These are phyloP conservation scores for Fusarium equiseti DNA, from an alignment of 2,329 filamentous ascomycete genomes.

Conservation along the genomic window DNA sequence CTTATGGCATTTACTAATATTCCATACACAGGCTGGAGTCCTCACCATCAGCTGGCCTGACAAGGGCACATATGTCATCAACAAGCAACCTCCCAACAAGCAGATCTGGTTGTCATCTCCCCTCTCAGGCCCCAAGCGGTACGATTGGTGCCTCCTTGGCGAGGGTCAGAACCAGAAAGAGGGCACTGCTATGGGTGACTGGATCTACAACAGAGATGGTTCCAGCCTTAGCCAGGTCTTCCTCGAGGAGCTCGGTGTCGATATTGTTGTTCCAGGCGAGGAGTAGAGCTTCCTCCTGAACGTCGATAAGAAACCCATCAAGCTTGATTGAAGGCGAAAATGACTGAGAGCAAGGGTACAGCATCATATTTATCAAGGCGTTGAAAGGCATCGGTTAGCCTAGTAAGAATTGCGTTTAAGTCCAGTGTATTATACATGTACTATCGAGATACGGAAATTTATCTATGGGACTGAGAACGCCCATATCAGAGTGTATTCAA, in stretches of 20 bases:
- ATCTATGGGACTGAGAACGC: constrained; percentile 6
- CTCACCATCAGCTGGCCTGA: constrained; percentile 78
- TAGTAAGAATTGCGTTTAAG: constrained; percentile 14
- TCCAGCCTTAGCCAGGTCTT: constrained; percentile 79
- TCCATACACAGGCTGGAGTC: constrained; percentile 78
- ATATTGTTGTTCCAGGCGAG: constrained; percentile 57
- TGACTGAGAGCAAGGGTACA: constrained; percentile 9
- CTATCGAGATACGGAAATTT: constrained; percentile 9
- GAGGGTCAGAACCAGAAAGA: constrained; percentile 82
- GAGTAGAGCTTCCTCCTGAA: constrained; percentile 46
- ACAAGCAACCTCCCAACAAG: constrained; percentile 98
- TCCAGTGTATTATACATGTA: constrained; percentile 40
- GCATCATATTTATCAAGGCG: constrained; percentile 37
- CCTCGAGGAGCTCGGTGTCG: constrained; percentile 79
- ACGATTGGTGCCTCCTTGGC: constrained; percentile 83
- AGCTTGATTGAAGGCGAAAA: constrained; percentile 17
- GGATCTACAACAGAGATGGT: constrained; percentile 91
- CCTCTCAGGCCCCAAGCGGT: constrained; percentile 90
- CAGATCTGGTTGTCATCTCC: constrained; percentile 97
- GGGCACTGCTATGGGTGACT: constrained; percentile 78
- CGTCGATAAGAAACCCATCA: constrained; percentile 25
- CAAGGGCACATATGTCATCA: constrained; percentile 89
- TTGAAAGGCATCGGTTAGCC: constrained; percentile 34
- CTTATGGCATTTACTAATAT: constrained; percentile 25
- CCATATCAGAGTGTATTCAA: constrained; percentile 34